These are phyloP conservation scores for Bjerkandera adusta DNA, from an alignment of 1,284 basidiomycete genomes.

Conservation along the genomic window DNA sequence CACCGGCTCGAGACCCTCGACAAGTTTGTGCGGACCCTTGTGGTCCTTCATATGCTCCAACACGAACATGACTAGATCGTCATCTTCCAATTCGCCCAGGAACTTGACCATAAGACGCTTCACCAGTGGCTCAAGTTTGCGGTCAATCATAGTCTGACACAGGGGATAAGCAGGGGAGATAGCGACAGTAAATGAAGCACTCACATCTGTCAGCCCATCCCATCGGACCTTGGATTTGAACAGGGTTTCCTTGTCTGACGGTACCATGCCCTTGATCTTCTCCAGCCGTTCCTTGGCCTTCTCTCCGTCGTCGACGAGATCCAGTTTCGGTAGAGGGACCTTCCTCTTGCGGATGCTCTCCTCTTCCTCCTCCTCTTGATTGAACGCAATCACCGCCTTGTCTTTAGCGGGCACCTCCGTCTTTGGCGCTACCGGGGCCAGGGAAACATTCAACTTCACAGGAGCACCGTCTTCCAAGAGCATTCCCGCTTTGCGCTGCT, in stretches of 20 bases:
- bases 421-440: conserved; percentile 48
- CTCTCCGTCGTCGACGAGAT: conserved; percentile 77
- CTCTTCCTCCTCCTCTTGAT: conserved; percentile 80
- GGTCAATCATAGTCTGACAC: conserved; percentile 68
- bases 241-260: conserved; percentile 68
- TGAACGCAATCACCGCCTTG: conserved; percentile 62
- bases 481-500: conserved; percentile 85
- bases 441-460: conserved; percentile 76
- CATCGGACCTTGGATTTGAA: conserved; percentile 83
- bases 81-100: conserved; percentile 84
- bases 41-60: conserved; percentile 86
- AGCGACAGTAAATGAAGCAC: conserved; percentile 28
- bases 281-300: conserved; percentile 77
- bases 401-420: conserved; percentile 45
- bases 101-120: conserved; percentile 80
- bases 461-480: conserved; percentile 89
- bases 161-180: conserved; percentile 1
- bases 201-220: conserved; percentile 82
- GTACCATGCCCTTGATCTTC: conserved; percentile 69
- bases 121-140: conserved; percentile 79
- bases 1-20: conserved; percentile 87
- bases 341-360: conserved; percentile 77
- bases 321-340: conserved; percentile 80
- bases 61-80: conserved; percentile 88
- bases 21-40: conserved; percentile 76